A percentile compares a stretch with the other conserved stretches of the same genome.
Evolutionary conservation across 108 stramenopile species (phyloP).

Genomic region (Cylindrotheca closterium): DNA sequence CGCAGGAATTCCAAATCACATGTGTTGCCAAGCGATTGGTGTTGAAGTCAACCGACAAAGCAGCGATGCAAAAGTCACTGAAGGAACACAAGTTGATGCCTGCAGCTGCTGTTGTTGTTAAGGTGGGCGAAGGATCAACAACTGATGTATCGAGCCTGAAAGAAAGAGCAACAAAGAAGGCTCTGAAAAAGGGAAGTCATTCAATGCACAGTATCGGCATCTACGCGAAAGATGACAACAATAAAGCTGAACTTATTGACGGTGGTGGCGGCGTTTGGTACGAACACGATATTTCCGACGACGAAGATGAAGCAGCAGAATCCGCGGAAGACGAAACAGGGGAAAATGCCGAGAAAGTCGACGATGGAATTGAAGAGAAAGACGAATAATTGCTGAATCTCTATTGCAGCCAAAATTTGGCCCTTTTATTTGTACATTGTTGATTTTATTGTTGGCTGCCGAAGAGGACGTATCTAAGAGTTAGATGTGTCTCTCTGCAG

Average conservation of each 20-base stretch:
- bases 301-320: conserved; percentile 60
- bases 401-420: neutral
- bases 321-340: neutral
- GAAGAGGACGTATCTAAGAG: too few relatives aligned
- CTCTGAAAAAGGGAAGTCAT: conserved; percentile 74
- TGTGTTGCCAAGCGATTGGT: conserved; percentile 76
- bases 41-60: conserved; percentile 62
- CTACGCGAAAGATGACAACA: conserved; percentile 81
- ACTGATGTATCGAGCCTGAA: conserved; percentile 34
- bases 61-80: conserved; percentile 56
- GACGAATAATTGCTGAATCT: neutral
- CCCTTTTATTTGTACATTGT: too few relatives aligned
- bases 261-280: conserved; percentile 84
- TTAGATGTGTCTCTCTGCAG: too few relatives aligned
- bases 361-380: conserved; percentile 6
- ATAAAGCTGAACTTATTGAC: conserved; percentile 80
- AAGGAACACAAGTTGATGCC: conserved; percentile 56
- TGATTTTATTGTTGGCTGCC: too few relatives aligned
- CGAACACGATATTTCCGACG: conserved; percentile 81
- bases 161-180: conserved; percentile 59
- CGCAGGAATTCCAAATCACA: conserved; percentile 66
- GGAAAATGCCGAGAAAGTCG: conserved; percentile 9
- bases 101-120: conserved; percentile 64
- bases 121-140: conserved; percentile 32
- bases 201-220: conserved; percentile 91